These are phyloP conservation scores for Coprinellus aureogranulatus DNA, from an alignment of 768 basidiomycete species.

Conservation along the genomic window DNA sequence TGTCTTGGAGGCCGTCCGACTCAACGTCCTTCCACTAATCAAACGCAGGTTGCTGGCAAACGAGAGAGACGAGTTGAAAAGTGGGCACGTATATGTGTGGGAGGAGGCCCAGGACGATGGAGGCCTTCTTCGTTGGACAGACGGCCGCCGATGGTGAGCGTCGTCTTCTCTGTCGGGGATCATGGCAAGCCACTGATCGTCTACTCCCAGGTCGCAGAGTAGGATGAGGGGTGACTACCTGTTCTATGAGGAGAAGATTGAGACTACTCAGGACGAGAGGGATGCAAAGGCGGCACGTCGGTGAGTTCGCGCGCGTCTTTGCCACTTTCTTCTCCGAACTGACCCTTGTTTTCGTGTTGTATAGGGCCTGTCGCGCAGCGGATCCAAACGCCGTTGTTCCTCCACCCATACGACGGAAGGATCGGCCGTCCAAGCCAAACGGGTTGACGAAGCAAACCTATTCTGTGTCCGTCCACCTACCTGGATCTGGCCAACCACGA, in stretches of 20 bases:
- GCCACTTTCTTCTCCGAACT: too few species aligned
- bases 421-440: conserved; percentile 72
- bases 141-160: conserved; percentile 71
- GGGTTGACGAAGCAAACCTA: conserved; percentile 88
- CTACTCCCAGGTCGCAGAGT: conserved; percentile 66
- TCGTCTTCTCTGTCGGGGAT: background rate
- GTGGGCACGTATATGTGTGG: conserved; percentile 84
- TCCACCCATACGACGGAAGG: conserved; percentile 66
- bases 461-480: conserved; percentile 69
- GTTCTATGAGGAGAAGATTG: conserved; percentile 82
- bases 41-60: conserved; percentile 65
- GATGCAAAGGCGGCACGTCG: conserved; percentile 78
- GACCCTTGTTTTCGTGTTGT: conserved; percentile 13
- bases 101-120: conserved; percentile 80
- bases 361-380: conserved; percentile 56
- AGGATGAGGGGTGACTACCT: conserved; percentile 81
- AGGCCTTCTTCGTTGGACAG: conserved; percentile 72
- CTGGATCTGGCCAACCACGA: conserved; percentile 52
- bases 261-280: conserved; percentile 75
- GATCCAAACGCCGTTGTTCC: conserved; percentile 59
- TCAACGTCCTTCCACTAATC: conserved; percentile 66
- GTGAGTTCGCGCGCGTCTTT: conserved; percentile 34
- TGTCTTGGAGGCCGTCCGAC: conserved; percentile 73
- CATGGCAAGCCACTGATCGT: background rate
- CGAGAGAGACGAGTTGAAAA: conserved; percentile 66